Conservation (phyloP, 345 rosid genomes). For the Eucalyptus victrix region DNA sequence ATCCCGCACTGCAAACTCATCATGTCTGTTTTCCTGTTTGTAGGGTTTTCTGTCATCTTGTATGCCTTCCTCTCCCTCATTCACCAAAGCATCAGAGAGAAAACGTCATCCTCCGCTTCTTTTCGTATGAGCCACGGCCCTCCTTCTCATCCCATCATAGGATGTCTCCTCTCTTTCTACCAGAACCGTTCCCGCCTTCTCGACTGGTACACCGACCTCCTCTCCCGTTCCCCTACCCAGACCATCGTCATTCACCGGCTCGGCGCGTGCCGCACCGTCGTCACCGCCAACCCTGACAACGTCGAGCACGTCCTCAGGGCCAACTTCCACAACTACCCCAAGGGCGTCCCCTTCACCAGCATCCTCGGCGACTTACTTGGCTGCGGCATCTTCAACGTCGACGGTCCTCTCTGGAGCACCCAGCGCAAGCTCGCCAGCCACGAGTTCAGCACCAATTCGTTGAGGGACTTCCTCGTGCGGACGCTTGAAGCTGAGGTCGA, state of each 20-base stretch:
- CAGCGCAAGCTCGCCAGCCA: constrained; percentile 74
- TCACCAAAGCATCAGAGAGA: neutral
- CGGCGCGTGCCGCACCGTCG: constrained; percentile 41
- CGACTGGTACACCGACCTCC: constrained; percentile 66
- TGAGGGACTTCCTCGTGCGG: constrained; percentile 43
- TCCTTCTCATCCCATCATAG: constrained; percentile 48
- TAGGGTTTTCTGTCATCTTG: neutral
- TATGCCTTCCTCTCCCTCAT: neutral
- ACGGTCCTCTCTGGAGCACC: constrained; percentile 51
- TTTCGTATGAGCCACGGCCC: neutral
- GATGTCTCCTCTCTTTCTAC: constrained; percentile 58
- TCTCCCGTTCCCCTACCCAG: constrained; percentile 35
- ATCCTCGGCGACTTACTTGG: constrained; percentile 80
- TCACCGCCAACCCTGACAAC: constrained; percentile 64
- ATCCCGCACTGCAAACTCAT: neutral
- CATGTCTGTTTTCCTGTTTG: neutral
- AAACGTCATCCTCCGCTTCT: neutral
- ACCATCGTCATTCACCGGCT: constrained; percentile 42
- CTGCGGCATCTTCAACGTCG: constrained; percentile 65
- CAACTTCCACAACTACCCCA: constrained; percentile 60
- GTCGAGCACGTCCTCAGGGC: constrained; percentile 59
- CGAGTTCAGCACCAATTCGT: constrained; percentile 50
- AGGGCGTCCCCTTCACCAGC: constrained; percentile 68
- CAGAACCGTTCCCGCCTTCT: constrained; percentile 46
- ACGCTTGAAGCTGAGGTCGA: neutral